Evolutionary conservation across 176 grass and related monocot genomes (phyloP).

Genomic region (Hordeum marinum): DNA sequence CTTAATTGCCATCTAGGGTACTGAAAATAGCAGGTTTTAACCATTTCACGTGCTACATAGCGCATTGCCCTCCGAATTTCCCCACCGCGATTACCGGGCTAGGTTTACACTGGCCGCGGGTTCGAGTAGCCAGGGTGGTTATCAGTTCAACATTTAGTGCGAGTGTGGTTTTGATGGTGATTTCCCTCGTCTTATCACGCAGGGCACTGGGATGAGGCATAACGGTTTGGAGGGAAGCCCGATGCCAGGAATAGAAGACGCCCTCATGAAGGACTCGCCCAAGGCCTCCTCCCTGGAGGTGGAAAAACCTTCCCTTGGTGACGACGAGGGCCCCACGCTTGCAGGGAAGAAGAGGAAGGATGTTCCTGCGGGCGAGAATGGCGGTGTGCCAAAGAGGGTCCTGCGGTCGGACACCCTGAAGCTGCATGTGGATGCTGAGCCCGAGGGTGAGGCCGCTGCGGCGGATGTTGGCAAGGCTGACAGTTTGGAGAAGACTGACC

Average conservation of each 20-base stretch:
- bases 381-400: constrained; percentile 37
- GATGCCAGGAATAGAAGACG: constrained; percentile 5
- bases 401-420: constrained; percentile 44
- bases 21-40: background rate
- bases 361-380: constrained; percentile 31
- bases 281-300: constrained; percentile 20
- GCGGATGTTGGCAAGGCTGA: background rate
- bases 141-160: background rate
- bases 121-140: background rate
- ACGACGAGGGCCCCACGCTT: background rate
- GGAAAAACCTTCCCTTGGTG: background rate
- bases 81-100: background rate
- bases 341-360: constrained; percentile 59
- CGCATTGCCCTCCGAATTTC: constrained; percentile 12
- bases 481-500: background rate
- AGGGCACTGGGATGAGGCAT: constrained; percentile 17
- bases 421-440: constrained; percentile 29
- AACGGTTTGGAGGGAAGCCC: background rate
- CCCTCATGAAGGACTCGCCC: constrained; percentile 1
- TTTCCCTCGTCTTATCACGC: constrained; percentile 16
- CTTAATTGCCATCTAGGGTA: background rate
- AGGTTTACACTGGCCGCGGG: constrained; percentile 17
- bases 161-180: constrained; percentile 23
- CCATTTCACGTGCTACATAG: background rate
- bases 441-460: background rate